Evolutionary conservation across 2,329 filamentous ascomycete genomes (phyloP), one percentile per base, ranked within the genome.

Genomic region (Stachybotrys chlorohalonatus): DNA sequence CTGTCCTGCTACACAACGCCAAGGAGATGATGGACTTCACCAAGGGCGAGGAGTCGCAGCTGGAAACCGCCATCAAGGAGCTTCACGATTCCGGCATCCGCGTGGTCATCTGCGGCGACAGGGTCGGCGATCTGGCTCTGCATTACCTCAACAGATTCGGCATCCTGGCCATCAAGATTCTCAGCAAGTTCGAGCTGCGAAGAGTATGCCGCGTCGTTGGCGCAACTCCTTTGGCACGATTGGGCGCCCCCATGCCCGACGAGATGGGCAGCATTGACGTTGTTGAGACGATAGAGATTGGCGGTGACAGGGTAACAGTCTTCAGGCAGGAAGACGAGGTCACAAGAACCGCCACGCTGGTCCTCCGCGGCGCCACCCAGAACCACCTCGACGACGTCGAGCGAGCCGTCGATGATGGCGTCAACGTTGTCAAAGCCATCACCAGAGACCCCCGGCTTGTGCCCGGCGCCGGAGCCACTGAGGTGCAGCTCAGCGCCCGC

Each of bases 1-100:
- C 94, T 11, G 94, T 99, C 49, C 81, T 99, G 53, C 75, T 99
- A 65, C 90, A 99, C 75, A 99, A 96, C 69, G 93, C 93, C 56
- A 89, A 97, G 78, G 94, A 99, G 76, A 97, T 99, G 90, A 82
- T 97, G 69, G 88, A 97, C 70, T 99, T 97, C 75, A 96, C 90
- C 65, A 96, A 92, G 78, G 95, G 94, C 58, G 94, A 99, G 76
- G 94, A 99, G 76, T 75, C 79, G 54, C 93, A 96, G 70, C 84
- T 99, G 52, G 94, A 99, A 77, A 80, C 85, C 49, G 80, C 87
- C 52, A 89, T 99, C 77, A 97, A 97, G 80, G 92, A 96, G 73
- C 83, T 99, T 24, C 86, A 96, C 72, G 94, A 99, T 70, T 93
- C 90, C 39, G 94, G 94, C 49, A 74, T 99, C 59, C 85, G 94